Percentiles rank a stretch among this genome's conserved stretches.
phyloP scores from a whole-genome alignment of 306 rosid genomes.

The Carpinus fangiana region DNA sequence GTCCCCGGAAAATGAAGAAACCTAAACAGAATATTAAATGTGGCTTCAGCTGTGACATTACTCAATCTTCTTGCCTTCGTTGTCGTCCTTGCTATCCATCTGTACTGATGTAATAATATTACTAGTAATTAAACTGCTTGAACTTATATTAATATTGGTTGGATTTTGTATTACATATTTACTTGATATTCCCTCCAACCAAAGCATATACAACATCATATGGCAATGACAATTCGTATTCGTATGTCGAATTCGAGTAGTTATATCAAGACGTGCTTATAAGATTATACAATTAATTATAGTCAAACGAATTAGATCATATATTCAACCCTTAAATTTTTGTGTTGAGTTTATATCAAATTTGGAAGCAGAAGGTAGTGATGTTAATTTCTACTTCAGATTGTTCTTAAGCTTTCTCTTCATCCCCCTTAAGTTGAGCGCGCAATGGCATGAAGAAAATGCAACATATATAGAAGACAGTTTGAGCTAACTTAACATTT shows the following conservation, averaged over 20 bases:
- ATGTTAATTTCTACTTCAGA: slow-evolving; percentile 43
- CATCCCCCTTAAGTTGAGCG: slow-evolving; percentile 41
- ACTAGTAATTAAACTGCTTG: slow-evolving; percentile 37
- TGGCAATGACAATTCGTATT: no score
- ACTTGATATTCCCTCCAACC: no score
- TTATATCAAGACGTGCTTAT: no score
- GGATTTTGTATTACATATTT: background rate
- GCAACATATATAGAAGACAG: background rate
- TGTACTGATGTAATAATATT: slow-evolving; percentile 38
- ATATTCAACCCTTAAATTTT: no score
- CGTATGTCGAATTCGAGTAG: no score
- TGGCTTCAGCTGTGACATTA: slow-evolving; percentile 27
- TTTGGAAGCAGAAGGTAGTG: no score
- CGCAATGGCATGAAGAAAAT: slow-evolving; percentile 5
- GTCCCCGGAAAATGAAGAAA: slow-evolving; percentile 81
- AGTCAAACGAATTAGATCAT: no score
- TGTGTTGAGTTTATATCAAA: no score
- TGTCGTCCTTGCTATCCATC: slow-evolving; percentile 34
- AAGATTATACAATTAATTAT: no score
- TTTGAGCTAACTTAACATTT: no score
- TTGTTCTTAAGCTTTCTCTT: slow-evolving; percentile 36
- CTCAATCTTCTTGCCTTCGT: slow-evolving; percentile 32
- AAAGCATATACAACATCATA: no score
- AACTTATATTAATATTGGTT: slow-evolving; percentile 1
- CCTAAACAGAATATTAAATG: slow-evolving; percentile 1